These are phyloP conservation scores for Athelia sp. DNA, from an alignment of 1,284 basidiomycete genomes.

Conservation along the genomic window DNA sequence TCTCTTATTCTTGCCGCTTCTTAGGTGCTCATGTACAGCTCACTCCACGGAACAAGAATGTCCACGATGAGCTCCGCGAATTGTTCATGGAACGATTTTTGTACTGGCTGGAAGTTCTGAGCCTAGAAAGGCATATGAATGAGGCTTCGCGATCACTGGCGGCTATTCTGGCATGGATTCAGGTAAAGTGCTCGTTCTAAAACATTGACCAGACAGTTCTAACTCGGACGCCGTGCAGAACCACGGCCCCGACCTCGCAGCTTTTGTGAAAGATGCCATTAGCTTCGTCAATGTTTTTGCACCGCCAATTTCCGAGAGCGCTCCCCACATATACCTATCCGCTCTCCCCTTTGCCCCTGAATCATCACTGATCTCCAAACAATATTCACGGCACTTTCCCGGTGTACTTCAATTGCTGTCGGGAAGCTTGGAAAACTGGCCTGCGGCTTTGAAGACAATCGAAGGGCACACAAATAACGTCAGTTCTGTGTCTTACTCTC, in stretches of 20 bases:
- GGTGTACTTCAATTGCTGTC: not conserved
- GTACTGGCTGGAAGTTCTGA: no score
- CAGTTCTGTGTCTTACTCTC: not conserved
- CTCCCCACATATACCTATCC: not conserved
- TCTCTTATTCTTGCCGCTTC: no score
- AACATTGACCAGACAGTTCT: no score
- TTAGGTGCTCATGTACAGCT: no score
- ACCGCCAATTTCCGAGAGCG: not conserved
- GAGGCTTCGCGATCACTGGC: no score
- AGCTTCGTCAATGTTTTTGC: not conserved
- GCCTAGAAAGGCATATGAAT: no score
- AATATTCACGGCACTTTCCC: not conserved
- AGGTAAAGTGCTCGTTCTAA: no score
- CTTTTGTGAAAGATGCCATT: not conserved
- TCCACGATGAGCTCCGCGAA: no score
- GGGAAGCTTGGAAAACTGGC: not conserved
- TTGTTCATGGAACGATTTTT: no score
- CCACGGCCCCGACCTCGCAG: not conserved
- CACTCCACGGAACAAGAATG: no score
- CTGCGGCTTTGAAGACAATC: not conserved
- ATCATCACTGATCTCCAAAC: conserved; percentile 31
- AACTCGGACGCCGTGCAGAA: no score
- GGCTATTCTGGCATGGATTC: no score
- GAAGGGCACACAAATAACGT: not conserved
- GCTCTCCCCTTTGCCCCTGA: conserved; percentile 9